phyloP scores from a whole-genome alignment of 2,329 filamentous ascomycete species.

The Fusarium stilboides region DNA sequence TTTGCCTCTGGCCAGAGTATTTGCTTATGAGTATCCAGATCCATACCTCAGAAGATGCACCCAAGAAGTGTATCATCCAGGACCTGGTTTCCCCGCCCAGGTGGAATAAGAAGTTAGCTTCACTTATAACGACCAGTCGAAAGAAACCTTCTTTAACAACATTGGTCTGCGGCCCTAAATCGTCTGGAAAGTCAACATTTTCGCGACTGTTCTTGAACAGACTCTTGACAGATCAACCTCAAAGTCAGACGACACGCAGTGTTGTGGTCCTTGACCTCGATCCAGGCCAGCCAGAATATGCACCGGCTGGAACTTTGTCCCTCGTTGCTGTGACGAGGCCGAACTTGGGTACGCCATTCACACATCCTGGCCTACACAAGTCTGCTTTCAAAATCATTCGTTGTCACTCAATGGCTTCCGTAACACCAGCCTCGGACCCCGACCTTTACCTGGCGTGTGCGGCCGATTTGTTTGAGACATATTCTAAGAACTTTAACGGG shows the following conservation, averaged over 20 bases:
- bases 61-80: constrained; percentile 65
- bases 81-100: constrained; percentile 70
- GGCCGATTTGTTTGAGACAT: constrained; percentile 73
- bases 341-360: constrained; percentile 78
- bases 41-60: constrained; percentile 66
- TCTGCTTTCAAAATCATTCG: constrained; percentile 63
- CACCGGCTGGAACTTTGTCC: constrained; percentile 77
- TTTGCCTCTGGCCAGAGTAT: not conserved
- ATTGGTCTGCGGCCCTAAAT: constrained; percentile 79
- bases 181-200: constrained; percentile 83
- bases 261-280: constrained; percentile 81
- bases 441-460: constrained; percentile 77
- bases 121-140: constrained; percentile 55
- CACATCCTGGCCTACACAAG: constrained; percentile 64
- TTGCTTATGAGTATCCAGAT: constrained; percentile 59
- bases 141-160: constrained; percentile 59
- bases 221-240: constrained; percentile 65
- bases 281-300: constrained; percentile 83
- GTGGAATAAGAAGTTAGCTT: constrained; percentile 73
- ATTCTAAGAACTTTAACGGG: constrained; percentile 62
- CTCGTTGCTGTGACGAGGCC: constrained; percentile 73
- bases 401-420: constrained; percentile 76
- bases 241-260: constrained; percentile 34
- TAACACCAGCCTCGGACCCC: constrained; percentile 76
- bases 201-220: constrained; percentile 76